A percentile compares a stretch with the other conserved stretches of the same genome.
Evolutionary conservation across 1,284 basidiomycete genomes (phyloP).

Genomic region (Cryptococcus amylolentus): DNA sequence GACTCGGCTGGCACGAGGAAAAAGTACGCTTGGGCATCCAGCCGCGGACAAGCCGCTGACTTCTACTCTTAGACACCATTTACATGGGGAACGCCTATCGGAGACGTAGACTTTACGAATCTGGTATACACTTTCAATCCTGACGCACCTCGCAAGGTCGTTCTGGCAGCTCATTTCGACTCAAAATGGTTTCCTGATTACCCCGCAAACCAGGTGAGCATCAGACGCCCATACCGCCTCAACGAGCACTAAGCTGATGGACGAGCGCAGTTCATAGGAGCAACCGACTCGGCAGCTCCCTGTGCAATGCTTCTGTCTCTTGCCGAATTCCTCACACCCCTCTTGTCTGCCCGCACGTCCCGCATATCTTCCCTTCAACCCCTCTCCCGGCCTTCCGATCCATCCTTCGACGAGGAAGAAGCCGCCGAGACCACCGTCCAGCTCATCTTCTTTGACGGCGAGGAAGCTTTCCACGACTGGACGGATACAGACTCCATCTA

Average conservation of each 20-base stretch:
- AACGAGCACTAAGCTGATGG: neutral
- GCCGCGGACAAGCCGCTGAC: neutral
- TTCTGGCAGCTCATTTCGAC: constrained; percentile 94
- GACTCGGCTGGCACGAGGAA: constrained; percentile 79
- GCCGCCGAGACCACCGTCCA: constrained; percentile 80
- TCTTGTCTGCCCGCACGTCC: constrained; percentile 63
- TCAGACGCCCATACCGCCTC: neutral
- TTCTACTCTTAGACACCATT: constrained; percentile 59
- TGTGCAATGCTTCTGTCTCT: constrained; percentile 91
- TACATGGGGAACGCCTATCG: constrained; percentile 75
- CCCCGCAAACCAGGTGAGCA: constrained; percentile 66
- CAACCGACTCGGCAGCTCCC: constrained; percentile 94
- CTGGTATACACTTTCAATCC: constrained; percentile 92
- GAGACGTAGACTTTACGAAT: constrained; percentile 78
- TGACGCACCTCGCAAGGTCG: constrained; percentile 70
- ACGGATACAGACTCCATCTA: constrained; percentile 87
- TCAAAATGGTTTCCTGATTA: constrained; percentile 79
- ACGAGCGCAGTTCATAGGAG: constrained; percentile 76
- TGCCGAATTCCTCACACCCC: constrained; percentile 70
- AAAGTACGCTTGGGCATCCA: constrained; percentile 43
- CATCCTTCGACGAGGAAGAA: constrained; percentile 62
- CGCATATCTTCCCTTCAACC: constrained; percentile 54
- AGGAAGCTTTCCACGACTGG: constrained; percentile 93
- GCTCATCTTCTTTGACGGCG: constrained; percentile 96
- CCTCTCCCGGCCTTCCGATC: constrained; percentile 30